Base-by-base conservation (phyloP, 208 protist genomes). In the Endotrypanum monterogeii region DNA sequence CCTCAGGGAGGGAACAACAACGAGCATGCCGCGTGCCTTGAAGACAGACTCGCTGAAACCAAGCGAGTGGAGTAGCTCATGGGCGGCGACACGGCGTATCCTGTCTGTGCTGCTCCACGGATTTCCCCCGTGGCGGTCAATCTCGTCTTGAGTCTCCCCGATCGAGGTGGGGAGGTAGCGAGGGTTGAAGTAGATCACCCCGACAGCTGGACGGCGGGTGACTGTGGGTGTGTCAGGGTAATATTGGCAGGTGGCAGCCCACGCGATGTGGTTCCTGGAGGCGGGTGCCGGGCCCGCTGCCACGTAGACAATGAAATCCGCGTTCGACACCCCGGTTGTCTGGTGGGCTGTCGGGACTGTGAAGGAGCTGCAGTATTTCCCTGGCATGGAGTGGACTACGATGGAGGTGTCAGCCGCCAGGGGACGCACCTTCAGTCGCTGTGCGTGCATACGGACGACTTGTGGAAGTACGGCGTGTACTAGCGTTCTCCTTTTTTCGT, bases 31-130 rank as follows among this genome's bases (percentile, higher is more conserved):
- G n/a, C 39, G 28, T 9, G 9, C 60, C 5, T 60, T 12, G 58
- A 88, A 92, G 41, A 60, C 30, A 11, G 9, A 54, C 11, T 9
- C 51, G 51, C 35, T 70, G 69, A 96, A 97, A 23, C 95, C 95
- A 14, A 98, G 77, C 20, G 91, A 87, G 83, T 98, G 95, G 28
- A 92, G 73, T 3, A 97, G 75, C 68, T 98, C 95, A 57, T 98
- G 95, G 1, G 78, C 78, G 3, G 84, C 72, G 3, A 68, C 56
- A 62, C 87, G 83, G 12, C 25, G 41, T 30, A 60, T 30, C 1
- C 52, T 9, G 11, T 69, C 44, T 14, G 72, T 35, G 16, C n/a
- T 50, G 32, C 61, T 39, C 18, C n/a, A 76, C 11, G 70, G 46
- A n/a, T 57, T 44, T 37, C 60, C 72, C 28, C 60, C 72, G 41